Percentiles rank a stretch among this genome's conserved stretches.
phyloP scores from a whole-genome alignment of 805 yeast species.

The Debaryomyces maramus region DNA sequence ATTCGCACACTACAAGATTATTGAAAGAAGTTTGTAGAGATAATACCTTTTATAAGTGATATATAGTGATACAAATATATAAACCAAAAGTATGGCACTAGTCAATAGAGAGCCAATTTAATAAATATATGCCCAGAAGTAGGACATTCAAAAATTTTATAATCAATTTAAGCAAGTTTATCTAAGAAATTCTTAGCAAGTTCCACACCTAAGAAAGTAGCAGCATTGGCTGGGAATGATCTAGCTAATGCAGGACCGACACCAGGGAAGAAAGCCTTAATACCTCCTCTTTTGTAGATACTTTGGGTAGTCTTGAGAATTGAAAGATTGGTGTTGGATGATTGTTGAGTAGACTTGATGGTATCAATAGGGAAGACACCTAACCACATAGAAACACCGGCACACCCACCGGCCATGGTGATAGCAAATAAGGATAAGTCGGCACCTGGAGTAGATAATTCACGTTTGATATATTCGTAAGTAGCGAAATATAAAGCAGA shows the following conservation, averaged over 20 bases:
- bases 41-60: too few species aligned
- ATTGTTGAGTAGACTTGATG: slow-evolving; percentile 79
- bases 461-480: slow-evolving; percentile 76
- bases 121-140: not conserved
- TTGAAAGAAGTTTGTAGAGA: too few species aligned
- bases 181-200: slow-evolving; percentile 54
- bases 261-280: slow-evolving; percentile 95
- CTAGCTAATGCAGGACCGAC: slow-evolving; percentile 92
- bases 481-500: slow-evolving; percentile 94
- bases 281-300: slow-evolving; percentile 74
- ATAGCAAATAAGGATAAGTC: slow-evolving; percentile 71
- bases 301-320: slow-evolving; percentile 64
- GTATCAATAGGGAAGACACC: slow-evolving; percentile 96
- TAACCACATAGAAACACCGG: slow-evolving; percentile 97
- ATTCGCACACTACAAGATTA: not conserved
- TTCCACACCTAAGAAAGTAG: slow-evolving; percentile 95
- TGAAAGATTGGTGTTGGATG: slow-evolving; percentile 53
- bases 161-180: slow-evolving; percentile 26
- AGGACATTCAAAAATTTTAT: not conserved
- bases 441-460: slow-evolving; percentile 54
- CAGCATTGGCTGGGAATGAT: slow-evolving; percentile 99
- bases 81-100: too few species aligned
- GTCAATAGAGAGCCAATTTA: too few species aligned
- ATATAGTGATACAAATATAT: too few species aligned
- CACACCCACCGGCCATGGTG: slow-evolving; percentile 89